phyloP scores from a whole-genome alignment of 75 land plant species.

The Sequoiadendron giganteum region DNA sequence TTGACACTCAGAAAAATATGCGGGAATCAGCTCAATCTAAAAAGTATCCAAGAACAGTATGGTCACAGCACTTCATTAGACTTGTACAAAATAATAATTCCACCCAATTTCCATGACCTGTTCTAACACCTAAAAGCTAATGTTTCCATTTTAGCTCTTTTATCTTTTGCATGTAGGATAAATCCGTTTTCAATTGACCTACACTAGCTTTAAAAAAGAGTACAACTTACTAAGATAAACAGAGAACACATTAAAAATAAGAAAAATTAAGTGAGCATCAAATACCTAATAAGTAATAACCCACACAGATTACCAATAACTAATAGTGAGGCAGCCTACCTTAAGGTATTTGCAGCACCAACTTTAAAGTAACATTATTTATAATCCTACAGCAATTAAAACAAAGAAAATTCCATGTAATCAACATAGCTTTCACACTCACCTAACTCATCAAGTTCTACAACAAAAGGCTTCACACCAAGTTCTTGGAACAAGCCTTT shows the following conservation, averaged over 20 bases:
- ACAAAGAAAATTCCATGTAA: not conserved
- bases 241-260: not conserved
- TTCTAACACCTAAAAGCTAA: not conserved
- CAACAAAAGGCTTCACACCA: slow-evolving; percentile 12
- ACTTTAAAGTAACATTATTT: not conserved
- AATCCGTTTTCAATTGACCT: not conserved
- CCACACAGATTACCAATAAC: not conserved
- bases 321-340: not conserved
- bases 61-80: not conserved
- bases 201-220: not conserved
- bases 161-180: not conserved
- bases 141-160: not conserved
- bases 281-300: not conserved
- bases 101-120: not conserved
- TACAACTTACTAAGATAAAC: not conserved
- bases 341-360: not conserved
- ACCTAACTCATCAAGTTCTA: slow-evolving; percentile 11
- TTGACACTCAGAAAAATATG: not conserved
- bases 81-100: not conserved
- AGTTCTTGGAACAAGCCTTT: slow-evolving; percentile 6
- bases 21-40: not conserved
- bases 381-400: not conserved
- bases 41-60: not conserved
- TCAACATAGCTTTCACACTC: slow-evolving; percentile 3
- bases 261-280: not conserved